Evolutionary conservation across 176 grass and related monocot species (phyloP).

Genomic region (Ananas comosus): DNA sequence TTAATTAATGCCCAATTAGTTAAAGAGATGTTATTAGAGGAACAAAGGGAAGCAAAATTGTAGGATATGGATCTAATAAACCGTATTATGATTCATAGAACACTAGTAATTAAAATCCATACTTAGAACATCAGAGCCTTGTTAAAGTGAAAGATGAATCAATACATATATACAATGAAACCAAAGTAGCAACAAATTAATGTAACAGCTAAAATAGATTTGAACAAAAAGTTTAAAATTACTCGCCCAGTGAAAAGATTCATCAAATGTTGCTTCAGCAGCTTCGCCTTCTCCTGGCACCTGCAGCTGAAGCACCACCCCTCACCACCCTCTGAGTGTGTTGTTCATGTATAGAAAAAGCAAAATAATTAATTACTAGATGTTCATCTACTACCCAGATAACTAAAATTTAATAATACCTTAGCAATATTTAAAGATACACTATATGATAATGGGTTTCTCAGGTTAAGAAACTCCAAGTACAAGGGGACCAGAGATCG

Average conservation of each 20-base stretch:
- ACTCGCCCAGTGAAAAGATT: slow-evolving; percentile 15
- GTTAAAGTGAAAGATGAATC: neutral
- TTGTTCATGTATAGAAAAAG: neutral
- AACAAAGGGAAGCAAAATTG: slow-evolving; percentile 1
- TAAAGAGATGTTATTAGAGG: neutral
- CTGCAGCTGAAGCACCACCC: neutral
- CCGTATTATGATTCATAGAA: neutral
- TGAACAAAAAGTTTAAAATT: slow-evolving; percentile 2
- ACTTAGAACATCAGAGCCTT: neutral
- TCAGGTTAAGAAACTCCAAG: slow-evolving; percentile 37
- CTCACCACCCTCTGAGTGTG: slow-evolving; percentile 1
- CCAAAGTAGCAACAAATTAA: neutral
- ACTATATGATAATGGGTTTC: neutral
- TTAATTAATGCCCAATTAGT: no score
- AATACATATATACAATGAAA: neutral
- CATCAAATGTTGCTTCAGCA: neutral
- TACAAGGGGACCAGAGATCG: slow-evolving; percentile 24
- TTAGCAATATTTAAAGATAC: no score
- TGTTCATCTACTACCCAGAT: slow-evolving; percentile 12
- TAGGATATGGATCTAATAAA: slow-evolving; percentile 5
- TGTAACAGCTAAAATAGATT: neutral
- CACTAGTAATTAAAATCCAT: neutral
- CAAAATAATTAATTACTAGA: slow-evolving; percentile 19
- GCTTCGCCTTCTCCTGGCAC: neutral
- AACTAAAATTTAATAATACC: slow-evolving; percentile 18